Percentiles rank a stretch among this genome's conserved stretches.
phyloP scores from a whole-genome alignment of 768 basidiomycete genomes.

The Kwoniella sp. region DNA sequence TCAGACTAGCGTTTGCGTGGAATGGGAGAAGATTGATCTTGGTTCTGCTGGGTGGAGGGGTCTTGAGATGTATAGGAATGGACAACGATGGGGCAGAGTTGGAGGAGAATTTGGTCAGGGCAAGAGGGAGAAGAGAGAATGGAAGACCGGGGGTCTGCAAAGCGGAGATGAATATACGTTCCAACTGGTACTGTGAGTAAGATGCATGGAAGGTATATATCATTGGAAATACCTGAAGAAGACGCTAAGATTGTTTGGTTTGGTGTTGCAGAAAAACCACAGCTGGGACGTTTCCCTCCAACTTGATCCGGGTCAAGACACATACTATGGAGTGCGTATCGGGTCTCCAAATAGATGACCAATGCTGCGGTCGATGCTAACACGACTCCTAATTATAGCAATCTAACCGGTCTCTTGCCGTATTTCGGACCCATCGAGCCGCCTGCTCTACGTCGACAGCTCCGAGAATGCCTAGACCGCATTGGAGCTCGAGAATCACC shows the following conservation, averaged over 20 bases:
- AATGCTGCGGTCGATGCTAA: neutral
- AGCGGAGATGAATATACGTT: slow-evolving; percentile 76
- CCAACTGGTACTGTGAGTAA: slow-evolving; percentile 78
- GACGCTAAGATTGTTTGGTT: neutral
- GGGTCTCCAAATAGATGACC: too few relatives aligned
- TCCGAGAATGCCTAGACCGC: slow-evolving; percentile 74
- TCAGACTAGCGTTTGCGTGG: slow-evolving; percentile 93
- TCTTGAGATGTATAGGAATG: slow-evolving; percentile 90
- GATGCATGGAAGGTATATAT: neutral
- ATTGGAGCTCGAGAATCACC: slow-evolving; percentile 91
- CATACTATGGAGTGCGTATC: slow-evolving; percentile 70
- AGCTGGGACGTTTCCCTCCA: slow-evolving; percentile 85
- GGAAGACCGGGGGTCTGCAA: slow-evolving; percentile 52
- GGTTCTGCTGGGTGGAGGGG: slow-evolving; percentile 84
- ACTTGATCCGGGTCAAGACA: slow-evolving; percentile 77
- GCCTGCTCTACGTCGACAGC: slow-evolving; percentile 71
- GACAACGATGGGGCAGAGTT: slow-evolving; percentile 66
- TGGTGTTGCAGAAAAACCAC: slow-evolving; percentile 63
- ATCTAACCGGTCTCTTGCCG: slow-evolving; percentile 91
- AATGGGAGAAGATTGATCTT: slow-evolving; percentile 85
- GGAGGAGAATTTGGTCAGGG: slow-evolving; percentile 73
- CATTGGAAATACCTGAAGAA: neutral
- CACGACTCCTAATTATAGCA: slow-evolving; percentile 57
- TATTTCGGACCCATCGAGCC: slow-evolving; percentile 93
- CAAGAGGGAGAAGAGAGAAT: slow-evolving; percentile 41